Conservation (phyloP, 768 basidiomycete species). For the Rhizopogon vesiculosus region DNA sequence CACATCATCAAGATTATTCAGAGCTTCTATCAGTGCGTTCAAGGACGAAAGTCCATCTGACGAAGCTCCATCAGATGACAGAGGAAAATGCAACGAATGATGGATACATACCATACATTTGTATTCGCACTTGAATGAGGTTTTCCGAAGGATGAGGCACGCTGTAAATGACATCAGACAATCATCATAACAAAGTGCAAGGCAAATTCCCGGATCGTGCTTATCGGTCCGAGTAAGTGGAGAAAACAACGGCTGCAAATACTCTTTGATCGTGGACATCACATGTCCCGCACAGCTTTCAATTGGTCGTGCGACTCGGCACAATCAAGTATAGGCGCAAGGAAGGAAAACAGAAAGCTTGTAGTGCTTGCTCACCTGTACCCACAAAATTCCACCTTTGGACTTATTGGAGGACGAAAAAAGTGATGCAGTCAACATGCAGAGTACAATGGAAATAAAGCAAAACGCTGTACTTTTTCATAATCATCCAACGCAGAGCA, state of each 20-base stretch:
- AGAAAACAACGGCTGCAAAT: constrained; percentile 11
- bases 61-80: neutral
- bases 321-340: neutral
- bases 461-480: constrained; percentile 81
- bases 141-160: constrained; percentile 94
- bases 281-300: neutral
- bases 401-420: constrained; percentile 43
- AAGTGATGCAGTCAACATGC: neutral
- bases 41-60: constrained; percentile 86
- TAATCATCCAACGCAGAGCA: constrained; percentile 93
- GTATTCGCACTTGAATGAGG: constrained; percentile 93
- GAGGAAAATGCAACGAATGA: neutral
- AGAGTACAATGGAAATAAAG: neutral
- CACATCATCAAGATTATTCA: constrained; percentile 73
- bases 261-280: neutral
- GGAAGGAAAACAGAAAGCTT: neutral
- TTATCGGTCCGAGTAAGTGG: neutral
- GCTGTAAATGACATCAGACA: constrained; percentile 7
- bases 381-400: constrained; percentile 97
- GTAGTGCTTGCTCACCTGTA: constrained; percentile 62
- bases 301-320: neutral
- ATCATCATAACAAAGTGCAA: neutral
- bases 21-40: constrained; percentile 69
- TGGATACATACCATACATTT: constrained; percentile 89
- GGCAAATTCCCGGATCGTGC: neutral